Base-by-base conservation (phyloP, 192 early-diverging fungal species). In the Coemansia sp. region DNA sequence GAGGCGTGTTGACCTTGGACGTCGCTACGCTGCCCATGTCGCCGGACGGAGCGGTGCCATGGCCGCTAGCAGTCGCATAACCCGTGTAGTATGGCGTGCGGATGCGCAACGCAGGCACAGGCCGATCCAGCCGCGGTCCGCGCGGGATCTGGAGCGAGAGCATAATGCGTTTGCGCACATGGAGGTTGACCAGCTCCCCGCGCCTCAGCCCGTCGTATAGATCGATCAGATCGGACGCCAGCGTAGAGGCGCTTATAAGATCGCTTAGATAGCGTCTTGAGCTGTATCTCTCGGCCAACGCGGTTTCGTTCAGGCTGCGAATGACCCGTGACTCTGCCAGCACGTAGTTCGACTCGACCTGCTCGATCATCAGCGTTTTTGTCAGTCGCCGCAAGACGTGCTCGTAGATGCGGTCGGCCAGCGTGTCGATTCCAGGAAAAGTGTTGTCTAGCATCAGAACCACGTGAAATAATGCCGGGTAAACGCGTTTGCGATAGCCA, bases 381-480 rank as follows among this genome's bases (percentile, higher is more conserved):
- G 80, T 77, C 38, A 82, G 66, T 8, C 80, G 75, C 64, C 61
- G 61, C 51, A 82, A 38, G 8, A 82, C 80, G 11, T 76, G 61
- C 34, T 77, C 71, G 40, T 82, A 82, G 48, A 82, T 61, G 56
- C 75, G 74, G 61, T 82, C 69, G 0, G 80, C 80, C 48, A 82
- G 64, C 29, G 30, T 20, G 50, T 82, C 75, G 48, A 73, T 64
- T 40, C 71, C 68, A 1, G 80, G 63, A 4, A 55, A 62, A 22
- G 80, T 77, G 65, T 76, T 77, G 68, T 82, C 80, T 30, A 82
- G 66, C 80, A 82, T 82, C 45, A 82, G 72, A 61, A 82, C 80
- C 10, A 82, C 50, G 34, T 82, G 66, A 34, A 82, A 82, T 42
- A 82, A 64, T 18, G 52, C 63, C 28, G 75, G 69, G 58, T 73